Base-by-base conservation (phyloP, 768 basidiomycete genomes). In the Pleurotus salmoneostramineus region DNA sequence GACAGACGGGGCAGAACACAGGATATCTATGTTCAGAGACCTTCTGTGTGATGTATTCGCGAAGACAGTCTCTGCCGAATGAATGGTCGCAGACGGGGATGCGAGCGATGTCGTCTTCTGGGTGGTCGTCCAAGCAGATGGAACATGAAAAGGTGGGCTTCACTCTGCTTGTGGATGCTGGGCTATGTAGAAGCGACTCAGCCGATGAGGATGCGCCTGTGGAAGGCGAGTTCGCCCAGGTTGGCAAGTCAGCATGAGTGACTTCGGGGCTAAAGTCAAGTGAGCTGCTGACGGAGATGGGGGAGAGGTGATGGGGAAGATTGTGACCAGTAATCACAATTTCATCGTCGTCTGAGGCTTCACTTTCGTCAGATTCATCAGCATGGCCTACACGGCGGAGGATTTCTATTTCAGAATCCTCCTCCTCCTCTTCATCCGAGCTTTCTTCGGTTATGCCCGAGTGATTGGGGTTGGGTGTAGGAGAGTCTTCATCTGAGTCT, bases 1-100 rank as follows among this genome's bases (percentile, higher is more conserved):
- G 67, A 58, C 84, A 85, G 12, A 73, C 58, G 0, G 83, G 84
- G 65, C 83, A 84, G 3, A 77, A 56, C 46, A 85, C 74, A 1
- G 83, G 83, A 51, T 74, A 83, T 4, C 74, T 74, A 46, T 72
- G 75, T 21, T 80, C 79, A 3, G 71, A 68, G 5, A 84, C 66
- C 67, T 74, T 74, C 5, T 69, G 63, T 15, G 60, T 57, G 10
- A 78, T 68, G 49, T 76, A 74, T 2, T 50, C 58, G 57, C 63
- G 67, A 47, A 82, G 56, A 64, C 84, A 84, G 2, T 66, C 59
- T 50, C 83, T 65, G 62, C 83, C 84, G 63, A 77, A 77, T 36
- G 49, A 56, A 61, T 85, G 83, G 14, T 63, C 61, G 60, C 83
- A 84, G 1, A 57, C 63, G 6, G 75, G 74, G 12, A 78, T 61